A percentile compares a stretch with the other conserved stretches of the same genome.
These are phyloP conservation scores for Chlorella vulgaris DNA, from an alignment of 139 green algal genomes.

Conservation along the genomic window DNA sequence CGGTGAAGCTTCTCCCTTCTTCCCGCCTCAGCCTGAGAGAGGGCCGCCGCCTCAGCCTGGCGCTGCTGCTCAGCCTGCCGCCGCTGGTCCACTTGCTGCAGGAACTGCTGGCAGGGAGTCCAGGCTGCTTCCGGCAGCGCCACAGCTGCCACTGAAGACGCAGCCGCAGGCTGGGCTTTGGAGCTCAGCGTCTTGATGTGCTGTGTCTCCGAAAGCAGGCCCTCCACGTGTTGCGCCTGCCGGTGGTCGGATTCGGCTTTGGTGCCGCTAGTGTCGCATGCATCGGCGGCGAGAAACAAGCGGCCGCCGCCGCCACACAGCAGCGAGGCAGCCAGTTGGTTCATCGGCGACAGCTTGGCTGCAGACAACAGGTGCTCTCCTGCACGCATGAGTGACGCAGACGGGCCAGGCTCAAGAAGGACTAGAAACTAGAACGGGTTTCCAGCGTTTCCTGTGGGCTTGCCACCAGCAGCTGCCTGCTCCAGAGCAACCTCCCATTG, in stretches of 20 bases:
- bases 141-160: background rate
- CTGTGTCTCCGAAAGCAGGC: background rate
- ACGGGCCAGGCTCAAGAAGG: background rate
- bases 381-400: background rate
- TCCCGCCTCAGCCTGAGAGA: conserved; percentile 8
- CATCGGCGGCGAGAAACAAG: conserved; percentile 15
- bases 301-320: conserved; percentile 1
- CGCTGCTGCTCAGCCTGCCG: conserved; percentile 17
- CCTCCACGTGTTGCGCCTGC: background rate
- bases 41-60: background rate
- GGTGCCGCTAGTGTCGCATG: too few species aligned
- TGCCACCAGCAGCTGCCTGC: too few species aligned
- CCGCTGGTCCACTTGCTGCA: conserved; percentile 18
- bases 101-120: conserved; percentile 10
- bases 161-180: background rate
- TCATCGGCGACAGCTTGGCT: conserved; percentile 16
- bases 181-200: conserved; percentile 17
- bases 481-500: background rate
- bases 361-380: conserved; percentile 30
- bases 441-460: too few species aligned
- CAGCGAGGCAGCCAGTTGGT: conserved; percentile 21
- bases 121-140: background rate
- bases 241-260: background rate
- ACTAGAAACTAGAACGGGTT: too few species aligned
- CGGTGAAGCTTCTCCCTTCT: background rate